Evolutionary conservation across 164 flowering plant species (phyloP).

Genomic region (Macadamia integrifolia): DNA sequence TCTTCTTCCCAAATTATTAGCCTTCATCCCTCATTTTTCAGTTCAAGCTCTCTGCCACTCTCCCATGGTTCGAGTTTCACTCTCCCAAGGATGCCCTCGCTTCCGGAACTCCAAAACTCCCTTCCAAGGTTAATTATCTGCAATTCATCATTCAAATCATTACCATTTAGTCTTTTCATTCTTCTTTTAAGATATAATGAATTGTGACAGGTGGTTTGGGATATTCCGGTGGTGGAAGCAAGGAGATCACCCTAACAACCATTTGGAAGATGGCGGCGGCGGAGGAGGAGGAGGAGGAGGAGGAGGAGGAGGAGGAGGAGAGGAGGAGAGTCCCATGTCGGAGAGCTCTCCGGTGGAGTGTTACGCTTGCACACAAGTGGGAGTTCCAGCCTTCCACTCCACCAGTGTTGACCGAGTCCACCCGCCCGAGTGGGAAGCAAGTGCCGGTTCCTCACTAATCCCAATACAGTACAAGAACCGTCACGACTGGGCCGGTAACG

Average conservation of each 20-base stretch:
- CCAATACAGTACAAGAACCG: constrained; percentile 43
- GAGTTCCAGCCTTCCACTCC: constrained; percentile 91
- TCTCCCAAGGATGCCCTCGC: constrained; percentile 40
- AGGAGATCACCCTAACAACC: neutral
- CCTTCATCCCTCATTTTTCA: neutral
- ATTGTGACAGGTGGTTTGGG: constrained; percentile 33
- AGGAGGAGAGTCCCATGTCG: constrained; percentile 20
- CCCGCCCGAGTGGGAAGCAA: constrained; percentile 86
- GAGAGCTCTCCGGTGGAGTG: constrained; percentile 46
- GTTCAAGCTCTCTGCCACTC: neutral
- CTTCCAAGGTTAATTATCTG: constrained; percentile 32
- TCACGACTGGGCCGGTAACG: constrained; percentile 4
- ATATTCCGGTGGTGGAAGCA: neutral
- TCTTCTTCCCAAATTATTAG: no score
- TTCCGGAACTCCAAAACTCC: constrained; percentile 35
- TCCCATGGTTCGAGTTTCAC: constrained; percentile 58
- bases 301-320: constrained; percentile 13
- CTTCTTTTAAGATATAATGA: neutral
- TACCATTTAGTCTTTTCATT: no score
- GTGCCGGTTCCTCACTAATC: constrained; percentile 77
- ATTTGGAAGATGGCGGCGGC: neutral
- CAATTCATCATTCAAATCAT: no score
- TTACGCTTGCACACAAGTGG: constrained; percentile 91
- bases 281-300: constrained; percentile 9
- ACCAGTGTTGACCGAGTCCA: constrained; percentile 76